A percentile compares a stretch with the other conserved stretches of the same genome.
These are phyloP conservation scores for Aulographum hederae DNA, from an alignment of 2,329 filamentous ascomycete species.

Conservation along the genomic window DNA sequence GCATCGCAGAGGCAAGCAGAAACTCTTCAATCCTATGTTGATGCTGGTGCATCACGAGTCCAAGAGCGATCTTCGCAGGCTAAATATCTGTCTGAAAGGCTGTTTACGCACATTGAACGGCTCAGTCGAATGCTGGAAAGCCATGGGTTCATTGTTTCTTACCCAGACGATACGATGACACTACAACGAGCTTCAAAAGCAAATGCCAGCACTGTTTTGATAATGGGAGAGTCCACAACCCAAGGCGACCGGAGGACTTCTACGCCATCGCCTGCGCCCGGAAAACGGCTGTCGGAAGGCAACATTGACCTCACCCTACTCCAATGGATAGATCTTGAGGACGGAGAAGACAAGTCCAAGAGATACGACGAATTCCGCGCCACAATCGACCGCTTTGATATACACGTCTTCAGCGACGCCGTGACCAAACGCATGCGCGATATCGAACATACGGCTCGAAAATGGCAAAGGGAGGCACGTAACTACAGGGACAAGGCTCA, in stretches of 20 bases:
- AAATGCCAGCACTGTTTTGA: constrained; percentile 26
- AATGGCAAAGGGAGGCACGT: constrained; percentile 78
- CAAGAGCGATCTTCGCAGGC: constrained; percentile 54
- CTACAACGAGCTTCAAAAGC: constrained; percentile 54
- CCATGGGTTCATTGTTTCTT: constrained; percentile 64
- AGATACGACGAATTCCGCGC: constrained; percentile 61
- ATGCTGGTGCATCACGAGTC: constrained; percentile 32
- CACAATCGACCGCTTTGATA: constrained; percentile 59
- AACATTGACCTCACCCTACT: constrained; percentile 54
- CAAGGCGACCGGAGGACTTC: constrained; percentile 29
- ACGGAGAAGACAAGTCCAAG: constrained; percentile 45
- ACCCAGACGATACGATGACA: constrained; percentile 52
- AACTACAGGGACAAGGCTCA: constrained; percentile 79
- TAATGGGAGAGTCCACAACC: constrained; percentile 16
- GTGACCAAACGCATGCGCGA: constrained; percentile 83
- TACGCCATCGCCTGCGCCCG: constrained; percentile 15
- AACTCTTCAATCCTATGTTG: constrained; percentile 32
- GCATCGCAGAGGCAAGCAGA: constrained; percentile 48
- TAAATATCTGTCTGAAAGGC: constrained; percentile 65
- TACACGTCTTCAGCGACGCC: constrained; percentile 68
- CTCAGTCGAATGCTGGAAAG: constrained; percentile 71
- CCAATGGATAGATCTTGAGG: constrained; percentile 62
- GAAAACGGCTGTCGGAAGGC: constrained; percentile 35
- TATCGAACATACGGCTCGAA: constrained; percentile 79
- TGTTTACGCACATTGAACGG: constrained; percentile 71